Conservation (phyloP, 768 basidiomycete genomes). For the Brasilioporus rufonigricans region DNA sequence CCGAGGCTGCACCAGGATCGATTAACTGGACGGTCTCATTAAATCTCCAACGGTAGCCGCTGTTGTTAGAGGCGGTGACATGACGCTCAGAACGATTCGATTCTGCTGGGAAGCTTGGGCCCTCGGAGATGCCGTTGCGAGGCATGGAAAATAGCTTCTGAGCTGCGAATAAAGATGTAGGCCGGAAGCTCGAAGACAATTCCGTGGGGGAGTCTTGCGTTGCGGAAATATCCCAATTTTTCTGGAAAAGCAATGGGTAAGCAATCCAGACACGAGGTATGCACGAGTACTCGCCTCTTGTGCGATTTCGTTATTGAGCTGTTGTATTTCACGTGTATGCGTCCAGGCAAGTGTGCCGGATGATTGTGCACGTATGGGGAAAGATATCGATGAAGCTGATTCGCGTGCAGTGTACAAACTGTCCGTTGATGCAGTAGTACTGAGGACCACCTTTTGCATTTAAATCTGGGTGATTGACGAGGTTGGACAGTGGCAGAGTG, state of each 20-base stretch:
- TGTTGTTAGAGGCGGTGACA: slow-evolving; percentile 35
- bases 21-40: slow-evolving; percentile 61
- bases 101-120: slow-evolving; percentile 16
- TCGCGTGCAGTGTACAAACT: slow-evolving; percentile 36
- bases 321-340: slow-evolving; percentile 41
- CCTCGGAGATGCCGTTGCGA: slow-evolving; percentile 36
- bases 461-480: slow-evolving; percentile 41
- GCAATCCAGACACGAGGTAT: slow-evolving; percentile 24
- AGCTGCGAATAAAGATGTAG: slow-evolving; percentile 30
- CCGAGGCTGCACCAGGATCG: slow-evolving; percentile 50
- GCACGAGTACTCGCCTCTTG: slow-evolving; percentile 44
- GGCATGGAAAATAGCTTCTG: slow-evolving; percentile 49
- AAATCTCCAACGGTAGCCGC: slow-evolving; percentile 57
- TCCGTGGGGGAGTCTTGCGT: slow-evolving; percentile 39
- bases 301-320: slow-evolving; percentile 33
- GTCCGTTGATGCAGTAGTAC: slow-evolving; percentile 42
- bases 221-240: slow-evolving; percentile 50
- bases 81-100: slow-evolving; percentile 39
- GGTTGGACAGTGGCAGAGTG: slow-evolving; percentile 21
- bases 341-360: slow-evolving; percentile 46
- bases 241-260: slow-evolving; percentile 17
- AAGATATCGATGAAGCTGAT: slow-evolving; percentile 34
- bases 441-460: slow-evolving; percentile 72
- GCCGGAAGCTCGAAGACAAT: slow-evolving; percentile 32
- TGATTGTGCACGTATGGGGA: slow-evolving; percentile 30